A percentile compares a stretch with the other conserved stretches of the same genome.
These are phyloP conservation scores for Clonostachys byssicola DNA, from an alignment of 2,329 filamentous ascomycete genomes.

Conservation along the genomic window DNA sequence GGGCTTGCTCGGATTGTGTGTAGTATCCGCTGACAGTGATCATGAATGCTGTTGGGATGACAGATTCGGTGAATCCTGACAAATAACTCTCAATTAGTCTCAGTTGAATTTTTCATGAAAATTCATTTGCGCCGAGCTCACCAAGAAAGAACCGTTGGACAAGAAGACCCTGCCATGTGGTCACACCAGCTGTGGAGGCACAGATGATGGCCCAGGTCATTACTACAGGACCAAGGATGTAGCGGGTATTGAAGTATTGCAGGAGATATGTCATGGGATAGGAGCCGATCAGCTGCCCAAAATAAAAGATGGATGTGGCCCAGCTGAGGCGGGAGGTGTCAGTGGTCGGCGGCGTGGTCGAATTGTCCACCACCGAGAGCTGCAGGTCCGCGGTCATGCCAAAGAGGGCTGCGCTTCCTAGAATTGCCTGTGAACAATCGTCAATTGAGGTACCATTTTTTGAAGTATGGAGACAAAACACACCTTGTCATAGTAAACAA, in stretches of 20 bases:
- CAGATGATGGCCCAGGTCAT: constrained; percentile 50
- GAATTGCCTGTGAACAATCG: constrained; percentile 36
- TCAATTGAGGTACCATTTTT: too few relatives aligned
- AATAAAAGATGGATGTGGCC: constrained; percentile 60
- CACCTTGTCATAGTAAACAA: constrained; percentile 69
- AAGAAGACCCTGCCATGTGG: constrained; percentile 45
- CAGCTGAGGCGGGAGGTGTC: constrained; percentile 49
- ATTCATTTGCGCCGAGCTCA: not conserved
- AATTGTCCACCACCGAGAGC: constrained; percentile 31
- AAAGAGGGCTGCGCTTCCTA: constrained; percentile 53
- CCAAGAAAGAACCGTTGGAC: constrained; percentile 40
- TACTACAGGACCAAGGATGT: constrained; percentile 43
- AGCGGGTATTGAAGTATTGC: constrained; percentile 48
- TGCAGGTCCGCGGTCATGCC: constrained; percentile 54
- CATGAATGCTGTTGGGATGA: constrained; percentile 46
- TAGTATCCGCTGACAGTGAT: constrained; percentile 42
- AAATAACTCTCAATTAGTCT: not conserved
- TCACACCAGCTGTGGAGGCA: constrained; percentile 51
- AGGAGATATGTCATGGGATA: constrained; percentile 55
- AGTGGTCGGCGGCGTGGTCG: constrained; percentile 36
- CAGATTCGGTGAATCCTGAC: constrained; percentile 32
- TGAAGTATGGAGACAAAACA: not conserved
- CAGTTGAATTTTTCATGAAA: too few relatives aligned
- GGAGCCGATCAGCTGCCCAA: constrained; percentile 54
- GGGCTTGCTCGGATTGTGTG: constrained; percentile 41